Base-by-base conservation (phyloP, 805 yeast genomes). In the Cyberlindnera maclurae region DNA sequence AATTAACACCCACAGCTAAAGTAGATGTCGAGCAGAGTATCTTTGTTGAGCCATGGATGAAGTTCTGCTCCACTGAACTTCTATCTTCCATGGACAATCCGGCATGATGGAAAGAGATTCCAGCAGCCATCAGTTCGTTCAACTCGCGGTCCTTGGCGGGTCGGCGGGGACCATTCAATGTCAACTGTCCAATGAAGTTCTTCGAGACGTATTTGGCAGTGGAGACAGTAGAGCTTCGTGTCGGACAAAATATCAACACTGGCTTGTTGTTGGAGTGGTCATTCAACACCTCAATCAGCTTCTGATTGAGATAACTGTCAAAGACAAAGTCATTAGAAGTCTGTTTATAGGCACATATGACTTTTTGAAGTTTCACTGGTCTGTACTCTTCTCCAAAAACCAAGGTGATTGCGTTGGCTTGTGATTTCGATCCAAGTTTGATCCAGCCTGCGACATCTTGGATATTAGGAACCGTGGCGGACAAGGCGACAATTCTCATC, bases 61-160 rank as follows among this genome's bases (percentile, higher is more conserved):
- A 77, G 12, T 57, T 50, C 15, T 55, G 53, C 49, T 77, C 82
- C 3, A 77, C 64, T 1, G 57, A 39, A 12, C 45, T 54, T 35
- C 82, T 56, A 49, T 77, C 82, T 3, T 58, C 59, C 34, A 59
- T 49, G 2, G 71, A 57, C 31, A 77, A 54, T 2, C 82, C 82
- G 4, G 82, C 82, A 55, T 77, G 79, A 45, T 77, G 82, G 46
- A 60, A 73, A 0, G 73, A 76, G 28, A 77, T 59, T 0, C 79
- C 78, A 6, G 44, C 40, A 4, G 33, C 29, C 2, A 50, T 41
- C 12, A 59, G 17, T 1, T 41, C 52, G 1, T 22, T 15, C n/a
- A 67, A 40, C 4, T 60, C 58, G 42, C 50, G 54, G 17, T 66
- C 65, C 34, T 49, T 44, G 4, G 54, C 38, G 3, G 29, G 6